Base-by-base conservation (phyloP, 2,329 filamentous ascomycete species). In the Hypomyces rosellus region DNA sequence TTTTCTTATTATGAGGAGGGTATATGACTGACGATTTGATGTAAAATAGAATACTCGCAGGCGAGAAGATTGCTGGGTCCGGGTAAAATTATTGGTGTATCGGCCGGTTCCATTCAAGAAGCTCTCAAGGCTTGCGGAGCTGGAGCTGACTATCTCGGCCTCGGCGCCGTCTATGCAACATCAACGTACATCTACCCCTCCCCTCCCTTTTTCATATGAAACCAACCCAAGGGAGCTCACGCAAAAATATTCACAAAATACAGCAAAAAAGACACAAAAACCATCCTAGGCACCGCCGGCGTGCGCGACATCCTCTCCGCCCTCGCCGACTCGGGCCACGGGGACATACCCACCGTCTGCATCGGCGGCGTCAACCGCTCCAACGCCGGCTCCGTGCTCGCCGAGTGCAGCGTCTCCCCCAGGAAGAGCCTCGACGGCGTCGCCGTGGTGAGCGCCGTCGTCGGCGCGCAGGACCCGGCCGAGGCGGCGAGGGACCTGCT, bases 131-230 rank as follows among this genome's bases (percentile, higher is more conserved):
- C 91, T 1, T 85, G 87, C 52, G 71, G 78, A 46, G 80, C 78
- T 46, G 89, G 89, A n/a, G 90, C 91, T 25, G 84, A 93, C 66
- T 97, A 97, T 67, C 75, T 97, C 4, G 93, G 92, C 15, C 84
- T 97, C 44, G 92, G 93, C 22, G 93, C 92, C 1, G 82, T 96
- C 55, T 96, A 87, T 69, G 81, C 90, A 14, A 97, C 92, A 1
- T 69, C 82, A 45, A 96, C 90, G 79, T 88, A 71, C 67, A 75
- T 70, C 46, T 45, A 49, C 54, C 55, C 53, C 33, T 30, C 18
- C 38, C 18, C 33, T 39, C n/a, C 25, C 30, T 16, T 22, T 22
- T 43, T n/a, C n/a, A n/a, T n/a, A n/a, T n/a, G n/a, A n/a, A n/a
- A n/a, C n/a, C n/a, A n/a, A n/a, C n/a, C n/a, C n/a, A n/a, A n/a